Percentiles rank a stretch among this genome's conserved stretches.
Conservation (phyloP, 202 grass and related monocot genomes). For the Bolboschoenoplectus hybrid region DNA sequence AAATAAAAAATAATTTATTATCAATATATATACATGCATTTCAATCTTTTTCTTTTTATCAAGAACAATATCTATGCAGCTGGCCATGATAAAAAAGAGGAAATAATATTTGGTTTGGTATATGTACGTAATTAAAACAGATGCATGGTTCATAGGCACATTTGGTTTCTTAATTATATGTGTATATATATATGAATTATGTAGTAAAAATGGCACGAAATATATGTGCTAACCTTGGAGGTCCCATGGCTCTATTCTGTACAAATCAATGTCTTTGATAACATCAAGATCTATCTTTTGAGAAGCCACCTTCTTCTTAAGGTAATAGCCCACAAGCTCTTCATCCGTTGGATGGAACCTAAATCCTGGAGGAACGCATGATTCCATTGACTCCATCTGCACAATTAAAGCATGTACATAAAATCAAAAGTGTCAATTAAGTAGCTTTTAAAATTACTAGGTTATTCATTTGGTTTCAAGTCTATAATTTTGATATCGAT, state of each 20-base stretch:
- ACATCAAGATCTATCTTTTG: constrained; percentile 68
- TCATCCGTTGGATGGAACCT: constrained; percentile 61
- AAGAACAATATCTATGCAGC: neutral
- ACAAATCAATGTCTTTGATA: constrained; percentile 61
- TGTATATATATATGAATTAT: neutral
- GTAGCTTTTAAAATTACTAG: neutral
- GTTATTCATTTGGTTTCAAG: no score
- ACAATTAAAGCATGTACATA: neutral
- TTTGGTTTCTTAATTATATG: neutral
- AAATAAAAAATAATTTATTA: constrained; percentile 6
- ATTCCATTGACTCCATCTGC: constrained; percentile 52
- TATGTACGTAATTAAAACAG: neutral
- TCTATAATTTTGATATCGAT: neutral
- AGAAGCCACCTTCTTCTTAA: constrained; percentile 62
- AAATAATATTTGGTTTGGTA: neutral
- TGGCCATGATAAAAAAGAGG: neutral
- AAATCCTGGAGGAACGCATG: constrained; percentile 59
- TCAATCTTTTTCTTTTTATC: neutral
- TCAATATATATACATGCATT: neutral
- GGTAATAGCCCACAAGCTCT: constrained; percentile 60
- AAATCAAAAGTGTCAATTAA: neutral
- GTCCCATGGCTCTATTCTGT: constrained; percentile 61
- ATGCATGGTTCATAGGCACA: neutral
- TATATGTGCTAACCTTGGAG: constrained; percentile 47
- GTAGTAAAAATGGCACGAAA: constrained; percentile 2